Evolutionary conservation across 2,329 filamentous ascomycete species (phyloP).

Genomic region (Penicillium vulpinum): DNA sequence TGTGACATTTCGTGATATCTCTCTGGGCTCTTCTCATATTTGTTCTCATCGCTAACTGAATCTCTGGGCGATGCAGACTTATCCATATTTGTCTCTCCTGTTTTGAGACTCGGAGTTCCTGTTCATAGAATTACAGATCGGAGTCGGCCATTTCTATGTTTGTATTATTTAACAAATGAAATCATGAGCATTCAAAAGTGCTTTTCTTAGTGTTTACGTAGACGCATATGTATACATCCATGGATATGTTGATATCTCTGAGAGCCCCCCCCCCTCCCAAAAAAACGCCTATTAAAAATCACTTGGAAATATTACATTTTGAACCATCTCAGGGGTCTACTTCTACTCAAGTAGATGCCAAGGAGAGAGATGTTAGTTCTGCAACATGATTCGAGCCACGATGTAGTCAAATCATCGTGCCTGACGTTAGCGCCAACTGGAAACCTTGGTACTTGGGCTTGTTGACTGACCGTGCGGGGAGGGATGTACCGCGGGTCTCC

Average conservation of each 20-base stretch:
- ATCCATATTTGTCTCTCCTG: slow-evolving; percentile 20
- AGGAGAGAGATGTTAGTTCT: not conserved
- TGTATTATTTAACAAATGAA: not conserved
- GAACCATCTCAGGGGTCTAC: not conserved
- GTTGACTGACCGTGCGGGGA: slow-evolving; percentile 7
- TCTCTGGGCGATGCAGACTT: slow-evolving; percentile 27
- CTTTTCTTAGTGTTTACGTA: not conserved
- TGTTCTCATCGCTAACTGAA: slow-evolving; percentile 32
- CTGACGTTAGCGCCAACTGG: slow-evolving; percentile 17
- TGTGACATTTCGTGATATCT: slow-evolving; percentile 14
- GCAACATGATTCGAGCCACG: not conserved
- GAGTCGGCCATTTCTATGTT: slow-evolving; percentile 18
- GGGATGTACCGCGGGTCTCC: slow-evolving; percentile 15
- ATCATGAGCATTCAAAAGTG: not conserved
- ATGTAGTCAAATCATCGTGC: slow-evolving; percentile 11
- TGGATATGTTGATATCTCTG: too few species aligned
- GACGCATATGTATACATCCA: not conserved
- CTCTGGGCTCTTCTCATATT: slow-evolving; percentile 11
- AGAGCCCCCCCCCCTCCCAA: too few species aligned
- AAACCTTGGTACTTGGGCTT: not conserved
- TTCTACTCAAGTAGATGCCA: not conserved
- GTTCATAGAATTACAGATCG: slow-evolving; percentile 18
- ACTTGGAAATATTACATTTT: not conserved
- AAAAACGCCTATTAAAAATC: too few species aligned
- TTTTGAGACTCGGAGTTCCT: slow-evolving; percentile 18